Conservation (phyloP, 768 basidiomycete species). For the Rhodocollybia butyracea region DNA sequence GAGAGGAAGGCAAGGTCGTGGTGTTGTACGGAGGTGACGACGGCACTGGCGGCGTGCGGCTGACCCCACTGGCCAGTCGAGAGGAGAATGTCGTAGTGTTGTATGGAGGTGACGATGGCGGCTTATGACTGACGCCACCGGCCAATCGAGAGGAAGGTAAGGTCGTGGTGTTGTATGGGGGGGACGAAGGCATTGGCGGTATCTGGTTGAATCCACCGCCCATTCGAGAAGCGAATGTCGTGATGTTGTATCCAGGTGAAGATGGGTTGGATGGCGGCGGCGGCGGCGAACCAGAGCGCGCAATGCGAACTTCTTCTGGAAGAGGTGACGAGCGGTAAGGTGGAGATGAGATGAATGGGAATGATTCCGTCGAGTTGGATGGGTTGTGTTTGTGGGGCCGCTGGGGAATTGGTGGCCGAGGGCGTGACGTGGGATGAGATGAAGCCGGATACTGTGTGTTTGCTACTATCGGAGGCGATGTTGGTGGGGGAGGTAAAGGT, state of each 20-base stretch:
- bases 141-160: too few relatives aligned
- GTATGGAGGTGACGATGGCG: too few relatives aligned
- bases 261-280: neutral
- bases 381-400: neutral
- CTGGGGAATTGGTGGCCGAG: neutral
- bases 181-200: neutral
- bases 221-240: neutral
- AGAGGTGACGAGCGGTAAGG: conserved; percentile 8
- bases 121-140: too few relatives aligned
- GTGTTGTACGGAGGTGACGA: too few relatives aligned
- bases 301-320: conserved; percentile 5
- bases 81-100: too few relatives aligned
- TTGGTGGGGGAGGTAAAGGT: neutral
- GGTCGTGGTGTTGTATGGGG: too few relatives aligned
- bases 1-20: too few relatives aligned
- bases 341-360: conserved; percentile 9
- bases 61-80: too few relatives aligned
- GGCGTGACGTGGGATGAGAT: neutral
- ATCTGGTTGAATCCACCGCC: neutral
- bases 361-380: neutral
- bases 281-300: neutral
- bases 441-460: too few relatives aligned
- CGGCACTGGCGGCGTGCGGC: neutral
- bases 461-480: neutral
- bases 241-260: neutral